These are phyloP conservation scores for Mycena pura DNA, from an alignment of 768 basidiomycete species.

Conservation along the genomic window DNA sequence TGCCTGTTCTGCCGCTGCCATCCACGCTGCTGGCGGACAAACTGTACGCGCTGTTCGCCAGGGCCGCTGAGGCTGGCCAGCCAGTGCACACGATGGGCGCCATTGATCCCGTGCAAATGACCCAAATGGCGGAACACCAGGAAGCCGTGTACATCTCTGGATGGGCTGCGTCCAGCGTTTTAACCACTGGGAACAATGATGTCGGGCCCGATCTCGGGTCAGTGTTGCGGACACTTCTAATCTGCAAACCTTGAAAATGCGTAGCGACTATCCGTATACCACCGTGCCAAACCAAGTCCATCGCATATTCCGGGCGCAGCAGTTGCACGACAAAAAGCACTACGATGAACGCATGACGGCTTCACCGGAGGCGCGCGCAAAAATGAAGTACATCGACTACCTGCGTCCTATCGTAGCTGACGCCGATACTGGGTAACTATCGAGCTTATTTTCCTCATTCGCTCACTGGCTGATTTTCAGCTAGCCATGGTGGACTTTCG, in stretches of 20 bases:
- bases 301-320: slow-evolving; percentile 88
- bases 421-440: slow-evolving; percentile 81
- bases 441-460: background rate
- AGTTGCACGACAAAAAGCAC: slow-evolving; percentile 91
- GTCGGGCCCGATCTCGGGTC: slow-evolving; percentile 92
- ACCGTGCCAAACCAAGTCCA: slow-evolving; percentile 97
- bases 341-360: slow-evolving; percentile 83
- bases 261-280: slow-evolving; percentile 92
- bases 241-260: background rate
- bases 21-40: slow-evolving; percentile 86
- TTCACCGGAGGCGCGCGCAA: slow-evolving; percentile 66
- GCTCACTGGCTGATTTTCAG: slow-evolving; percentile 17
- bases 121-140: slow-evolving; percentile 88
- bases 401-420: slow-evolving; percentile 93
- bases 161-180: slow-evolving; percentile 86
- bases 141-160: slow-evolving; percentile 93
- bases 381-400: slow-evolving; percentile 85
- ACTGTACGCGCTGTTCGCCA: slow-evolving; percentile 71
- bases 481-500: slow-evolving; percentile 90
- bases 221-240: slow-evolving; percentile 41
- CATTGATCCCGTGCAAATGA: slow-evolving; percentile 94
- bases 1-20: slow-evolving; percentile 79
- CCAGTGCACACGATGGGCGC: slow-evolving; percentile 94
- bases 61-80: slow-evolving; percentile 63
- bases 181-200: slow-evolving; percentile 91